Evolutionary conservation across 495 filamentous ascomycete genomes (phyloP).

Genomic region (Podospora appendiculata): DNA sequence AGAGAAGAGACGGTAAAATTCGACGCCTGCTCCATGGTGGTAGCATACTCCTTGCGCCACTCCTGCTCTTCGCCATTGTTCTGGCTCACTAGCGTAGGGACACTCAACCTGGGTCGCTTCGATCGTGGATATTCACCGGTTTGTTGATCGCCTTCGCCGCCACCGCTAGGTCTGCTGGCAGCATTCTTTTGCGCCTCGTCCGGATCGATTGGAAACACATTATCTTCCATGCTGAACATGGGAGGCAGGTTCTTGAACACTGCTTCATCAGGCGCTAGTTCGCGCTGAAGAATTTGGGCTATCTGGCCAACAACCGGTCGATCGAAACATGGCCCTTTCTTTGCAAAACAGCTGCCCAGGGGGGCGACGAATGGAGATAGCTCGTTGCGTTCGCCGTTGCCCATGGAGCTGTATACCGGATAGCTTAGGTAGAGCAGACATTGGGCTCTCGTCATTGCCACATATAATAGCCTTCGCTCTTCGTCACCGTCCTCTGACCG

Average conservation of each 20-base stretch:
- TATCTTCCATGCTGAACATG: conserved; percentile 34
- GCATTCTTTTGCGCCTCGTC: conserved; percentile 8
- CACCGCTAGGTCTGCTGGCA: background rate
- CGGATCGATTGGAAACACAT: conserved; percentile 28
- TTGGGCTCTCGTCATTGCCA: conserved; percentile 96
- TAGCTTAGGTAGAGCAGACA: conserved; percentile 85
- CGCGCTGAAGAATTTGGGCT: conserved; percentile 31
- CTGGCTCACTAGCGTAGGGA: conserved; percentile 9
- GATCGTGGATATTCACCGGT: conserved; percentile 1
- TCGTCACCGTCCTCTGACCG: conserved; percentile 85
- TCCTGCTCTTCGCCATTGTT: conserved; percentile 22
- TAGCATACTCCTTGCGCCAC: conserved; percentile 25
- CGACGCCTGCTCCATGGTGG: conserved; percentile 38
- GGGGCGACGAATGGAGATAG: conserved; percentile 33
- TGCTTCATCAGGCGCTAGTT: conserved; percentile 26
- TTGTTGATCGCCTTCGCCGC: background rate
- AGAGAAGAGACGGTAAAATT: conserved; percentile 33
- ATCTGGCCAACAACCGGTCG: conserved; percentile 30
- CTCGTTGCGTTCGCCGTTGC: conserved; percentile 24
- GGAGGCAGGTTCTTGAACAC: conserved; percentile 35
- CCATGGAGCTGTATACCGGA: conserved; percentile 40
- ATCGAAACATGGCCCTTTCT: conserved; percentile 38
- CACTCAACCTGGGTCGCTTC: conserved; percentile 22
- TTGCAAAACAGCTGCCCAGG: conserved; percentile 27
- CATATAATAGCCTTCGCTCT: conserved; percentile 85